Percentiles rank a stretch among this genome's conserved stretches.
These are phyloP conservation scores for Euphorbia peplus DNA, from an alignment of 345 rosid genomes.

Conservation along the genomic window DNA sequence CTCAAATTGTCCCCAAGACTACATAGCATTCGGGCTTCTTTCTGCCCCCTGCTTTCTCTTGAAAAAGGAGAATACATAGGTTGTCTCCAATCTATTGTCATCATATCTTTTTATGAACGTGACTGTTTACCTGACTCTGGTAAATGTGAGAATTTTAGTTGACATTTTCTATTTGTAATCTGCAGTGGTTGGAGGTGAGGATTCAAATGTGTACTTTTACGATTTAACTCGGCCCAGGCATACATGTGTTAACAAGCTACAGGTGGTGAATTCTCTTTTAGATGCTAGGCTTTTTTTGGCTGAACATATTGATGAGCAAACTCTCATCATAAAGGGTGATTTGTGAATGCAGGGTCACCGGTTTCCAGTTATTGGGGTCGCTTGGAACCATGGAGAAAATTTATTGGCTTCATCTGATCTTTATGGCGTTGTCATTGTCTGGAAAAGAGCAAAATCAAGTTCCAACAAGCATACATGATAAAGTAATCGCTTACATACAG, in stretches of 20 bases:
- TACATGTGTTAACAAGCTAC: constrained; percentile 92
- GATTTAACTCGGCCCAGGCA: constrained; percentile 83
- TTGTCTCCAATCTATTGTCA: constrained; percentile 6
- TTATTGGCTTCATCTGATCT: constrained; percentile 92
- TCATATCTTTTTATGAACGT: neutral
- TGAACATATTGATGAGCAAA: neutral
- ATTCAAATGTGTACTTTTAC: constrained; percentile 89
- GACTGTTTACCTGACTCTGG: neutral
- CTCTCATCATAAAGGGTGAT: neutral
- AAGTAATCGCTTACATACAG: neutral
- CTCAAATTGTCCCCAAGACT: constrained; percentile 68
- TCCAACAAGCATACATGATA: constrained; percentile 20
- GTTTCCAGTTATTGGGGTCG: constrained; percentile 75
- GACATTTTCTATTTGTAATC: constrained; percentile 9
- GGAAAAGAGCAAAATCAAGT: constrained; percentile 84
- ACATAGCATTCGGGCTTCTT: constrained; percentile 72
- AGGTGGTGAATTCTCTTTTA: constrained; percentile 41
- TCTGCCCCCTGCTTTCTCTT: constrained; percentile 86
- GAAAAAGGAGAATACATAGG: constrained; percentile 97
- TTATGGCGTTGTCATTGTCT: constrained; percentile 88
- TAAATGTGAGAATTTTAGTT: neutral
- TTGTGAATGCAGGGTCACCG: constrained; percentile 74
- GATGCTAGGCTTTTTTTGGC: neutral
- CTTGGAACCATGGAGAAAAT: constrained; percentile 98
- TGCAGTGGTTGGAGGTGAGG: constrained; percentile 89